Percentiles rank a stretch among this genome's conserved stretches.
Conservation (phyloP, 169 alveolate species). For the Cryptosporidium muris region DNA sequence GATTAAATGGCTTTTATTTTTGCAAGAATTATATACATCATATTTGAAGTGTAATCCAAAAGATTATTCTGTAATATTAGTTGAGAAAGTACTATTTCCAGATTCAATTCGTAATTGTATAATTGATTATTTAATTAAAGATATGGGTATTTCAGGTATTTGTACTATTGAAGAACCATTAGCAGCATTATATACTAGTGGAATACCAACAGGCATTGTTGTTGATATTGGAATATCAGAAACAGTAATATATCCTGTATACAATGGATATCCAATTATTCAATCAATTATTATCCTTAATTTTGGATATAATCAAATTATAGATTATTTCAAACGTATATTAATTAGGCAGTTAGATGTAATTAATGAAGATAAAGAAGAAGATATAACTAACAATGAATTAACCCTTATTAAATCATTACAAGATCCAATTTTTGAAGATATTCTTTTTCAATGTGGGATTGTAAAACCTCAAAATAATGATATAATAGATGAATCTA, state of each 20-base stretch:
- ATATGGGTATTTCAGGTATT: conserved; percentile 27
- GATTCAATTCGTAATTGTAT: conserved; percentile 11
- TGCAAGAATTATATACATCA: conserved; percentile 31
- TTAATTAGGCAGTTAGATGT: neutral
- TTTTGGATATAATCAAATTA: conserved; percentile 27
- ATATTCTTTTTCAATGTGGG: conserved; percentile 51
- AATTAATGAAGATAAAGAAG: conserved; percentile 13
- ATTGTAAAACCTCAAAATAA: conserved; percentile 10
- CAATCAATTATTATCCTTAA: conserved; percentile 2
- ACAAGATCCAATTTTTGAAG: conserved; percentile 13
- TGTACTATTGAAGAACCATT: conserved; percentile 36
- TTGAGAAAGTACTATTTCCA: conserved; percentile 60
- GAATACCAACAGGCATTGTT: conserved; percentile 37
- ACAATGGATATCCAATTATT: conserved; percentile 39
- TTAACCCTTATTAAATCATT: neutral
- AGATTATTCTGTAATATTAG: conserved; percentile 49
- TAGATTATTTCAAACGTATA: conserved; percentile 12
- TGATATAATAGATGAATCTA: neutral
- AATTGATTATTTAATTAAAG: neutral
- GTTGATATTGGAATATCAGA: conserved; percentile 63
- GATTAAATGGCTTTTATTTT: conserved; percentile 18
- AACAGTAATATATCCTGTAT: conserved; percentile 45
- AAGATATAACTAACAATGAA: neutral
- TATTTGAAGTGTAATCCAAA: conserved; percentile 44
- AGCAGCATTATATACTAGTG: conserved; percentile 43